phyloP scores from a whole-genome alignment of 441 rosid species.

The Euphorbia celastroides region DNA sequence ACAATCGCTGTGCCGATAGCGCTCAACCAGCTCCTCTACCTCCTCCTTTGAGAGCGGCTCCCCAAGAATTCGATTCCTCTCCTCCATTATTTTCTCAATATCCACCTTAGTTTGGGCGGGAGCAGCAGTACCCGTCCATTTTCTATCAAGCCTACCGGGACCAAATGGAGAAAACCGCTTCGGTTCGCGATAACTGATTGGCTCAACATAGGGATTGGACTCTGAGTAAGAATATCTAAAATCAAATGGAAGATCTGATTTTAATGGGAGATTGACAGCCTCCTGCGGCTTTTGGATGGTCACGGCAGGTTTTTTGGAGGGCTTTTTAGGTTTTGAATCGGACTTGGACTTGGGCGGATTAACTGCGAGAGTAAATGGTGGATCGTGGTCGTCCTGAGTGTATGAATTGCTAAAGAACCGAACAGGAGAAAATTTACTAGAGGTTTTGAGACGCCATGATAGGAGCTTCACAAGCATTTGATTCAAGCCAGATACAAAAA shows the following conservation, averaged over 20 bases:
- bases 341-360: slow-evolving; percentile 30
- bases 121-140: slow-evolving; percentile 76
- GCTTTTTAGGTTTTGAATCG: slow-evolving; percentile 15
- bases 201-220: slow-evolving; percentile 43
- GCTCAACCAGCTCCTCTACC: slow-evolving; percentile 63
- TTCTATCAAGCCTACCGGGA: slow-evolving; percentile 71
- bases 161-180: slow-evolving; percentile 86
- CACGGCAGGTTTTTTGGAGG: slow-evolving; percentile 9
- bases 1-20: slow-evolving; percentile 75
- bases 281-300: slow-evolving; percentile 7
- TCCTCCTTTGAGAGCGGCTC: slow-evolving; percentile 59
- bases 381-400: slow-evolving; percentile 42
- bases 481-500: neutral
- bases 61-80: slow-evolving; percentile 48
- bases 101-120: slow-evolving; percentile 32
- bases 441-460: slow-evolving; percentile 22
- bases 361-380: slow-evolving; percentile 50
- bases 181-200: slow-evolving; percentile 80
- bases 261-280: slow-evolving; percentile 22
- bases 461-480: slow-evolving; percentile 16
- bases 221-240: slow-evolving; percentile 75
- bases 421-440: slow-evolving; percentile 13
- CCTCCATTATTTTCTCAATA: slow-evolving; percentile 34
- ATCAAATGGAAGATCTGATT: slow-evolving; percentile 69
- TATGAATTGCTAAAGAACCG: slow-evolving; percentile 27